Percentiles rank a stretch among this genome's conserved stretches.
phyloP scores from a whole-genome alignment of 179 eudicot genomes.

The Silene noctiflora region DNA sequence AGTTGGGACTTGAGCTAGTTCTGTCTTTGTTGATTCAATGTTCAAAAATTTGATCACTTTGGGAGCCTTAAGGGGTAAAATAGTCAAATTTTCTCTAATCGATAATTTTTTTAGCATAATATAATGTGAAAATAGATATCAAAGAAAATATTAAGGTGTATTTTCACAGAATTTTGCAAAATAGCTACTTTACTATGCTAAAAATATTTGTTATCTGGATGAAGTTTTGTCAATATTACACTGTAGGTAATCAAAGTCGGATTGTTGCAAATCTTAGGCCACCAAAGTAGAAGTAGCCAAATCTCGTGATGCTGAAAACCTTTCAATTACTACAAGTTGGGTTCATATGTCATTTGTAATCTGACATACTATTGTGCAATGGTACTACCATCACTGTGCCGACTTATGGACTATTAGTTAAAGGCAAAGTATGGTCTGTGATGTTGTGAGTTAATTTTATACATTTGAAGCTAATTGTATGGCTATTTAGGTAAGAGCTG shows the following conservation, averaged over 20 bases:
- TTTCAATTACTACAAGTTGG: not conserved
- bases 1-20: not conserved
- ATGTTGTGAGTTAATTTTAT: not conserved
- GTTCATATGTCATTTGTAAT: not conserved
- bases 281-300: not conserved
- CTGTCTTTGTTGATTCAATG: not conserved
- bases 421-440: not conserved
- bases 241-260: not conserved
- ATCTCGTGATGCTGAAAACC: not conserved
- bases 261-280: too few species aligned
- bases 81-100: not conserved
- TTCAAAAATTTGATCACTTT: not conserved
- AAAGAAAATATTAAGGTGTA: not conserved
- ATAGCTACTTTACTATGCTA: not conserved
- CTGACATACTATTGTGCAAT: not conserved
- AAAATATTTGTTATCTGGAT: not conserved
- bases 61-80: not conserved
- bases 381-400: not conserved
- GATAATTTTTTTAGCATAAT: not conserved
- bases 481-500: constrained; percentile 67
- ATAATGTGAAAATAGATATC: not conserved
- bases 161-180: not conserved
- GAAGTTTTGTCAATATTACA: not conserved
- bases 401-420: not conserved
- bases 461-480: constrained; percentile 10